phyloP scores from a whole-genome alignment of 106 monocot species.

The Acorus gramineus region DNA sequence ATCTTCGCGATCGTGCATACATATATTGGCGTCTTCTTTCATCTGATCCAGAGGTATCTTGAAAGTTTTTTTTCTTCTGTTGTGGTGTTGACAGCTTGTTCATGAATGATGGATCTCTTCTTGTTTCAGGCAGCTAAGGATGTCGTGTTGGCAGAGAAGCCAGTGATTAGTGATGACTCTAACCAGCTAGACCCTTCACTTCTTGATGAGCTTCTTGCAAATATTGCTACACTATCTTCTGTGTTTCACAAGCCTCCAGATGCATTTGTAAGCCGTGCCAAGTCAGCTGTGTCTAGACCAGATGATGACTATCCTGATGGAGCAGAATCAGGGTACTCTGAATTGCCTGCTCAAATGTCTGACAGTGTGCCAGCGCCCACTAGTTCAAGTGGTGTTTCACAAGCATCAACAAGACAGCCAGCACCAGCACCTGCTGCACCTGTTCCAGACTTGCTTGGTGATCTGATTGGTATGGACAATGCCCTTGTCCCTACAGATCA shows the following conservation, averaged over 20 bases:
- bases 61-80: no score
- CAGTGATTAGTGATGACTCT: constrained; percentile 96
- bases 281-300: constrained; percentile 37
- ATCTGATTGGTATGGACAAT: constrained; percentile 83
- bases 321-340: constrained; percentile 64
- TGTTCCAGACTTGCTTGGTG: constrained; percentile 91
- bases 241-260: constrained; percentile 98
- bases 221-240: constrained; percentile 95
- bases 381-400: constrained; percentile 25
- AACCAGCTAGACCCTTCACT: constrained; percentile 84
- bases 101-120: not conserved
- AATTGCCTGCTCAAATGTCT: constrained; percentile 64
- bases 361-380: constrained; percentile 38
- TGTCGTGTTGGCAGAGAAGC: constrained; percentile 96
- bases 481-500: constrained; percentile 74
- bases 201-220: constrained; percentile 94
- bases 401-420: constrained; percentile 26
- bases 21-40: constrained; percentile 99
- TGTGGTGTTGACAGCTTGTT: no score
- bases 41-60: constrained; percentile 91
- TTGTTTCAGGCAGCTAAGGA: constrained; percentile 88
- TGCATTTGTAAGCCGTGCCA: constrained; percentile 81
- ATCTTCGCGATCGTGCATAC: constrained; percentile 92
- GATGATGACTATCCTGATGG: constrained; percentile 72
- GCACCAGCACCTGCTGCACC: constrained; percentile 40